Percentiles rank a stretch among this genome's conserved stretches.
These are phyloP conservation scores for Candida anglica DNA, from an alignment of 805 yeast species.

Conservation along the genomic window DNA sequence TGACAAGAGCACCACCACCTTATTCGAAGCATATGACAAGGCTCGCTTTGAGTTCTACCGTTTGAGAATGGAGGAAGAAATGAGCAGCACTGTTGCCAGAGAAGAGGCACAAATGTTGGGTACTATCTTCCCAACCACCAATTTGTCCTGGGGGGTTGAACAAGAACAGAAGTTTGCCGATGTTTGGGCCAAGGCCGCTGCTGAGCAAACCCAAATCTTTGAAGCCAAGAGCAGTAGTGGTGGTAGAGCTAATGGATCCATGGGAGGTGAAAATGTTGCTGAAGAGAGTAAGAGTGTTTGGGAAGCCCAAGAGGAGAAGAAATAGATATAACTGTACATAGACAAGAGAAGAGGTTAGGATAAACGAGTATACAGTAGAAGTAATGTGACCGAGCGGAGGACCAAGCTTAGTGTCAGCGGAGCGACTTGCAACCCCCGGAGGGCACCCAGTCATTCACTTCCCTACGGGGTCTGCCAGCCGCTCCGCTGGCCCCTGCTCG, in stretches of 20 bases:
- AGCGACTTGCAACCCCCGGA: no score
- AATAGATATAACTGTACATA: constrained; percentile 1
- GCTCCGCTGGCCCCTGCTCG: no score
- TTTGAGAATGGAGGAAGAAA: constrained; percentile 78
- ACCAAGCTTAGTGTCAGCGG: no score
- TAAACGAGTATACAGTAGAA: no score
- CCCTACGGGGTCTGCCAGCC: no score
- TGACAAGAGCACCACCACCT: constrained; percentile 19
- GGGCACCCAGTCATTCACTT: no score
- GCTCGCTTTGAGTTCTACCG: constrained; percentile 88
- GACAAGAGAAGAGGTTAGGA: no score
- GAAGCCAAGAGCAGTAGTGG: constrained; percentile 43
- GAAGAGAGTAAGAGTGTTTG: constrained; percentile 6
- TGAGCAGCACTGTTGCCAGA: constrained; percentile 63
- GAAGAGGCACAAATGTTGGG: constrained; percentile 91
- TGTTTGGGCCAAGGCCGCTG: constrained; percentile 71
- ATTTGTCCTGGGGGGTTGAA: constrained; percentile 63
- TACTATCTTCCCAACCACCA: constrained; percentile 59
- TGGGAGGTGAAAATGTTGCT: constrained; percentile 14
- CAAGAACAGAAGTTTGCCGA: constrained; percentile 69
- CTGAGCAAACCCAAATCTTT: constrained; percentile 53
- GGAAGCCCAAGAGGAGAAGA: constrained; percentile 3
- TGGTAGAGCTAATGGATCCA: constrained; percentile 16
- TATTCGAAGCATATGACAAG: constrained; percentile 72
- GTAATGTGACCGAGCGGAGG: no score